Evolutionary conservation across 1,284 basidiomycete genomes (phyloP).

Genomic region (Apiotrichum montevideense): DNA sequence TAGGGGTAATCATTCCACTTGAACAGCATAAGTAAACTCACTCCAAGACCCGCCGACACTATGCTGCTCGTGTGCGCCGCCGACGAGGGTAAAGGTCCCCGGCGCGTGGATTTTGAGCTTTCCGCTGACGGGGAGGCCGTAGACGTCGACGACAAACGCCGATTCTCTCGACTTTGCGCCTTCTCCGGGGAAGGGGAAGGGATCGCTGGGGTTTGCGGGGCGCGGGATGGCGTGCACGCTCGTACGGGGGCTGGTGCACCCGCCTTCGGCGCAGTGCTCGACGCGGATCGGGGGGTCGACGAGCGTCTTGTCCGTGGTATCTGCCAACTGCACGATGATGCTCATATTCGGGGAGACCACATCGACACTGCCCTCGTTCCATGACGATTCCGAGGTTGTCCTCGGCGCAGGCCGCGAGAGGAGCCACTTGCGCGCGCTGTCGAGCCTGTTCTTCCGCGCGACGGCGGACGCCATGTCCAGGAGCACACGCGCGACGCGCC

Average conservation of each 20-base stretch:
- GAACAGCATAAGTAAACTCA: no score
- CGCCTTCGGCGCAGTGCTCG: slow-evolving; percentile 2
- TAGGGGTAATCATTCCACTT: no score
- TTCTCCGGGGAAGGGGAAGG: slow-evolving; percentile 39
- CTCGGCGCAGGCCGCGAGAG: not conserved
- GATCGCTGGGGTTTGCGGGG: slow-evolving; percentile 9
- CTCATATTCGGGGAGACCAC: slow-evolving; percentile 13
- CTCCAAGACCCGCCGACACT: not conserved
- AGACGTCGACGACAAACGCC: slow-evolving; percentile 16
- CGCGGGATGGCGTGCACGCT: slow-evolving; percentile 10
- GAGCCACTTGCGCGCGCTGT: slow-evolving; percentile 12
- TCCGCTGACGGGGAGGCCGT: not conserved
- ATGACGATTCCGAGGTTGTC: not conserved
- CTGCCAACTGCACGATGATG: slow-evolving; percentile 6
- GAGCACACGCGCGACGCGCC: slow-evolving; percentile 71
- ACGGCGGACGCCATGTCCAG: slow-evolving; percentile 56
- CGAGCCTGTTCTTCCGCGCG: slow-evolving; percentile 8
- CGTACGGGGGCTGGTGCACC: not conserved
- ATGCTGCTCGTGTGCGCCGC: not conserved
- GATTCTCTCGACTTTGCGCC: slow-evolving; percentile 28
- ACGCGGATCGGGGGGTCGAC: not conserved
- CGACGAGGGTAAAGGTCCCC: not conserved
- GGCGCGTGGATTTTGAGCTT: not conserved
- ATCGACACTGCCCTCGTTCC: not conserved
- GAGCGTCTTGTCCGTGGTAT: not conserved